Base-by-base conservation (phyloP, 805 yeast genomes). In the Candida tallmaniae region DNA sequence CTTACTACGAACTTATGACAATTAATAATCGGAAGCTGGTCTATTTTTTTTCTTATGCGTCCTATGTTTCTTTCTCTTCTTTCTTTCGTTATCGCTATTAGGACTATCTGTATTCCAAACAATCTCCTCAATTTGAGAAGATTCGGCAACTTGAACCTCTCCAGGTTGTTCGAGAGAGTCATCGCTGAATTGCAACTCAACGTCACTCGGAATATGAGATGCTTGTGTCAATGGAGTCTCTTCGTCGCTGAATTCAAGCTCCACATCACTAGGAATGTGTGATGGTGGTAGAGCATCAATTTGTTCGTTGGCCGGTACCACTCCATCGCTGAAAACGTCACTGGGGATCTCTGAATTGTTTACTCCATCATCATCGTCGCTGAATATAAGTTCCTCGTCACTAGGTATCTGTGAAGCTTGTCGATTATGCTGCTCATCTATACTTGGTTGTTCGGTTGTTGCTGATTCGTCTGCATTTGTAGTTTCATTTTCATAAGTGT, bases 251-350 rank as follows among this genome's bases (percentile, higher is more conserved):
- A 34, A 34, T 13, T 34, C 38, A 15, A 34, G n/a, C 21, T 38
- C 45, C 15, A 22, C 31, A 29, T 34, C 38, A 21, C 38, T 34
- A 5, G 38, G 38, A n/a, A 34, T 34, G 22, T 34, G 36, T 8
- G 31, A 28, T 18, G 31, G 6, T 12, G 9, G 5, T 23, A 10
- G 22, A 22, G 16, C 13, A 10, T 22, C 38, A 18, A 15, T 14
- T 13, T 25, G 21, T n/a, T 27, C 31, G 8, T 26, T 30, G 9
- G 16, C 22, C 6, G 15, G 11, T 9, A 9, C 23, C n/a, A 31
- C 39, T 15, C 31, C 32, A 4, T 34, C 37, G 7, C n/a, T 15
- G 18, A 29, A 28, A 5, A 29, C 8, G 18, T 15, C 20, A 32
- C 25, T 8, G 25, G 27, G 20, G 9, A 24, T 23, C 23, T 8